Percentiles rank a stretch among this genome's conserved stretches.
Evolutionary conservation across 179 eudicot genomes (phyloP).

Genomic region (Carnegiea gigantea): DNA sequence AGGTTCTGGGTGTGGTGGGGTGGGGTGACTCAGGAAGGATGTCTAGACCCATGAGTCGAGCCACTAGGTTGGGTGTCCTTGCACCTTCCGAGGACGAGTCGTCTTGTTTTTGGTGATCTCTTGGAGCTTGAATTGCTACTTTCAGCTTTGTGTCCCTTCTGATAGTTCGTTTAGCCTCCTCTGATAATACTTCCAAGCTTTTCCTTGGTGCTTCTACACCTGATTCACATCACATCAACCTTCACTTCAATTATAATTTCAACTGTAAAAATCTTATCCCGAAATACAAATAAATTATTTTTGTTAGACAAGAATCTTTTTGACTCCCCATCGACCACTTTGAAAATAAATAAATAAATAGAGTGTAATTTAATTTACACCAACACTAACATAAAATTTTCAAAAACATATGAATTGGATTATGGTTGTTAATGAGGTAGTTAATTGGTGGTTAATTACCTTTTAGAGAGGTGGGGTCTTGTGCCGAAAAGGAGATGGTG

Average conservation of each 20-base stretch:
- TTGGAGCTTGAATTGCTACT: slow-evolving; percentile 31
- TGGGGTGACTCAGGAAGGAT: slow-evolving; percentile 55
- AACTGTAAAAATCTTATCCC: neutral
- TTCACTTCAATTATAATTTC: too few species aligned
- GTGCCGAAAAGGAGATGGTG: slow-evolving; percentile 16
- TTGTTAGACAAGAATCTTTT: too few species aligned
- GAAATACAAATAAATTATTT: neutral
- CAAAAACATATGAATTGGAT: neutral
- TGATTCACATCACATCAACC: slow-evolving; percentile 5
- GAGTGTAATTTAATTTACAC: too few species aligned
- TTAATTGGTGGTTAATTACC: slow-evolving; percentile 26
- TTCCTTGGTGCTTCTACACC: slow-evolving; percentile 86
- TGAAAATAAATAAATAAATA: too few species aligned
- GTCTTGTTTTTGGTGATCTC: slow-evolving; percentile 23
- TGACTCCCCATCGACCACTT: too few species aligned
- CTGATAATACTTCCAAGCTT: slow-evolving; percentile 64
- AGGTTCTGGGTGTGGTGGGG: slow-evolving; percentile 33
- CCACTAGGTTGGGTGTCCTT: slow-evolving; percentile 81
- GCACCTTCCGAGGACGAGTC: slow-evolving; percentile 47
- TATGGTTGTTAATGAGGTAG: neutral
- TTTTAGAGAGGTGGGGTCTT: slow-evolving; percentile 38
- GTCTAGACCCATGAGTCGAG: slow-evolving; percentile 91
- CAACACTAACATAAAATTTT: too few species aligned
- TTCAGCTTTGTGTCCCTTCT: slow-evolving; percentile 34
- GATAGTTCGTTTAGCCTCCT: slow-evolving; percentile 53